Evolutionary conservation across 2,329 filamentous ascomycete species (phyloP), one percentile per base, ranked within the genome.

Genomic region (Fusarium chuoi): DNA sequence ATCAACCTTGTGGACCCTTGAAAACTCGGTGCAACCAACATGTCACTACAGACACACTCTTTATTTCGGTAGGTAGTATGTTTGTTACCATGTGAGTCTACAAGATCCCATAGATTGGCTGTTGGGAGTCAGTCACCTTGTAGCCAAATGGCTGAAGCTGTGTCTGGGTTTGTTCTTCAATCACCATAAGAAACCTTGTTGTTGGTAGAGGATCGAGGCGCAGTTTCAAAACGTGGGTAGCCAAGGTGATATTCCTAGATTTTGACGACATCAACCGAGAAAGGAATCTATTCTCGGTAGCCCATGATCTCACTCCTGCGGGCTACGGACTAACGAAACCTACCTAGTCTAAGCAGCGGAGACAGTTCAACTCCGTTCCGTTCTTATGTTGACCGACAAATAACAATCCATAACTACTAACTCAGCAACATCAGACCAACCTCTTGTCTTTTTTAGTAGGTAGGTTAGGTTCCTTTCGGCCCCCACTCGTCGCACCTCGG

Each of bases 231-330:
- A 42, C 59, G 12, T 30, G 39, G 49, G 51, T 49, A 56, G 48
- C 48, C 54, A 71, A 73, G 45, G 48, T 52, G 52, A 39, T 44
- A 49, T 71, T 71, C 24, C 57, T 61, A 45, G 39, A 56, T 55
- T 59, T 61, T 67, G 36, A 51, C 52, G 20, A 60, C 44, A 46
- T 35, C n/a, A 36, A 36, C 35, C 33, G 46, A 35, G 45, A 39
- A 28, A 30, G 41, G 46, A 35, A 73, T 73, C 70, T 77, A 77
- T 76, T 77, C 75, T 75, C 48, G 62, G 73, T 33, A 55, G 39
- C 64, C 62, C 70, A 74, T 74, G 51, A 68, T 74, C 63, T 49
- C 39, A 61, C 58, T 35, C 67, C 44, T 51, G 64, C 56, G 7
- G 54, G 39, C 30, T 35, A 28, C 35, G 24, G 52, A 41, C 39